Evolutionary conservation across 306 rosid genomes (phyloP), one percentile per base, ranked within the genome.

Genomic region (Glycine latifolia): DNA sequence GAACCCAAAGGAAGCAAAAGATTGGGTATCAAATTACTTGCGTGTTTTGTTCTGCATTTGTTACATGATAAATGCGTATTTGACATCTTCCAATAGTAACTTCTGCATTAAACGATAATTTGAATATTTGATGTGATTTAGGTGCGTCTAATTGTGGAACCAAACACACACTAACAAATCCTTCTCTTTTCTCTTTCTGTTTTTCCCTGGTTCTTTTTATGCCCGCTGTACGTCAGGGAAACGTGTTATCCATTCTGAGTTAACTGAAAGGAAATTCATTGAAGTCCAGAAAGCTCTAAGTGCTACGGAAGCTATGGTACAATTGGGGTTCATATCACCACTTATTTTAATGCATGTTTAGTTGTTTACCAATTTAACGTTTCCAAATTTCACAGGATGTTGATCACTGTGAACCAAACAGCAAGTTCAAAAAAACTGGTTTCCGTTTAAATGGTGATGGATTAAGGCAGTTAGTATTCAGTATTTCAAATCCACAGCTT

Each of bases 161-260:
- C 68, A 33, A 33, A 61, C n/a, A 62, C 66, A 59, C 10, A 10
- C 39, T 7, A 72, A 39, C 54, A 33, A 33, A 52, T 67, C 75
- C 58, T 39, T 55, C 68, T 50, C 48, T 67, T 53, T 50, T 65
- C 13, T 41, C 75, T 75, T 46, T 67, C 35, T 20, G 46, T 31
- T 52, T 63, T n/a, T 17, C 5, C 62, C 59, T 13, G 49, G 71
- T 39, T 67, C 14, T 7, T 44, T 15, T 47, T 58, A 66, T 63
- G 20, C 79, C 26, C 65, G 54, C 20, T 58, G 73, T 62, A 66
- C 39, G 62, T 41, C 85, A 96, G 99, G 99, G 61, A 93, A 89
- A 82, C 97, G 97, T 53, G 97, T 93, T 81, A 84, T 93, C 81
- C 94, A 77, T 84, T 93, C 97, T 82, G 96, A 87, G 75, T 41